These are phyloP conservation scores for Colletotrichum filicis DNA, from an alignment of 2,329 filamentous ascomycete species.

Conservation along the genomic window DNA sequence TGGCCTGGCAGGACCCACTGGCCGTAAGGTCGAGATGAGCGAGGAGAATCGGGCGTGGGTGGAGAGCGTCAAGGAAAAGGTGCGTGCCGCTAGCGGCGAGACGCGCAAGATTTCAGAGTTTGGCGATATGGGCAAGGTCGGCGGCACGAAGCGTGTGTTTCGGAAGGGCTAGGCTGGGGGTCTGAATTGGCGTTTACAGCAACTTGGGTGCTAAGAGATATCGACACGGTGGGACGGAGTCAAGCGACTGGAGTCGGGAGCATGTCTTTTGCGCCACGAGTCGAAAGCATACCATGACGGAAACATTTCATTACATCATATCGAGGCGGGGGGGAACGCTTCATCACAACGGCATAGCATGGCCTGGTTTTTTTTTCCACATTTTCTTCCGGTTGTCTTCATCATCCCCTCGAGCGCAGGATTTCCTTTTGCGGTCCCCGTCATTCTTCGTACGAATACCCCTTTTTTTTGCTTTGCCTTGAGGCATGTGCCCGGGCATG, in stretches of 20 bases:
- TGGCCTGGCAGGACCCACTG: conserved; percentile 77
- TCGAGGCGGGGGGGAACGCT: neutral
- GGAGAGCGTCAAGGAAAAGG: conserved; percentile 84
- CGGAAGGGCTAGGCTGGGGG: conserved; percentile 51
- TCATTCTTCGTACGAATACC: conserved; percentile 25
- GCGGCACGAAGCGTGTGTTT: conserved; percentile 78
- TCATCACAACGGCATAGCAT: conserved; percentile 2
- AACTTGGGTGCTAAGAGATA: neutral
- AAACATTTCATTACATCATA: conserved; percentile 20
- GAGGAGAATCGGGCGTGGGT: conserved; percentile 84
- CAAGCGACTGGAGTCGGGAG: conserved; percentile 20
- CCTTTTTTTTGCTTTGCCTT: neutral
- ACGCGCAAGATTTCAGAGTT: conserved; percentile 57
- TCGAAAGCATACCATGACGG: conserved; percentile 17
- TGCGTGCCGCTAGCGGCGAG: conserved; percentile 75
- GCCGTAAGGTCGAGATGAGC: conserved; percentile 73
- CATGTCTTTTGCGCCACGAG: conserved; percentile 15
- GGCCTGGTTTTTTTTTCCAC: neutral
- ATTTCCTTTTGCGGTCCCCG: neutral
- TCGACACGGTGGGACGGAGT: neutral
- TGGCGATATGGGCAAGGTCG: conserved; percentile 77
- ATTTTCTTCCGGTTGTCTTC: neutral
- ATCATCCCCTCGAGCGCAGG: neutral
- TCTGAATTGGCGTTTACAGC: neutral
- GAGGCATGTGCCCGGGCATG: neutral